Conservation (phyloP, 768 basidiomycete genomes). For the Trametopsis cervina region DNA sequence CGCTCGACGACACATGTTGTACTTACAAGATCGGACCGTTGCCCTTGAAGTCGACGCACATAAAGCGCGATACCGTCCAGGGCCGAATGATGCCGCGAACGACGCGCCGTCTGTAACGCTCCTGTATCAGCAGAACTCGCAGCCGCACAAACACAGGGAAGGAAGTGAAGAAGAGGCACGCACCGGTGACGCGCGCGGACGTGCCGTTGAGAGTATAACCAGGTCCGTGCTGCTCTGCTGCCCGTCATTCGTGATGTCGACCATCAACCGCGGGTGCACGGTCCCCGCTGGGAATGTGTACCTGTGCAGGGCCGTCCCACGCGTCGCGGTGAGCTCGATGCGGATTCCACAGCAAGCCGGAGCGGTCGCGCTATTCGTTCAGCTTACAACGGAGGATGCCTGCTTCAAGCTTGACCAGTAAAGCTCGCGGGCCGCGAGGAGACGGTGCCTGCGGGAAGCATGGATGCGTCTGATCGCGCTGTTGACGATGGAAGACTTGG, state of each 20-base stretch:
- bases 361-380: slow-evolving; percentile 87
- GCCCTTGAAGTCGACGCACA: slow-evolving; percentile 55
- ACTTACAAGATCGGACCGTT: slow-evolving; percentile 29
- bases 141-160: too few species aligned
- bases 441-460: slow-evolving; percentile 72
- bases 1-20: not conserved
- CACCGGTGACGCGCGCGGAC: slow-evolving; percentile 43
- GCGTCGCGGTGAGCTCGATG: slow-evolving; percentile 53
- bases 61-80: slow-evolving; percentile 51
- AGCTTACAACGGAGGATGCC: slow-evolving; percentile 86
- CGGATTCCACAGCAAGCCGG: slow-evolving; percentile 56
- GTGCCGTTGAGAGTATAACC: slow-evolving; percentile 38
- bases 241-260: slow-evolving; percentile 61
- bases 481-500: slow-evolving; percentile 96
- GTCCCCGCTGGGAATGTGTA: slow-evolving; percentile 27
- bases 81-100: slow-evolving; percentile 54
- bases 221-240: slow-evolving; percentile 44
- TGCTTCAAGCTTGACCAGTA: slow-evolving; percentile 73
- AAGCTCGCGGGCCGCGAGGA: slow-evolving; percentile 77
- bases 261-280: slow-evolving; percentile 40
- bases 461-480: slow-evolving; percentile 88
- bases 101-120: slow-evolving; percentile 27
- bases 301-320: slow-evolving; percentile 52
- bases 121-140: not conserved
- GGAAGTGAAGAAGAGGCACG: not conserved